Percentiles rank a stretch among this genome's conserved stretches.
Evolutionary conservation across 768 basidiomycete species (phyloP).

Genomic region (Mycena haematopus): DNA sequence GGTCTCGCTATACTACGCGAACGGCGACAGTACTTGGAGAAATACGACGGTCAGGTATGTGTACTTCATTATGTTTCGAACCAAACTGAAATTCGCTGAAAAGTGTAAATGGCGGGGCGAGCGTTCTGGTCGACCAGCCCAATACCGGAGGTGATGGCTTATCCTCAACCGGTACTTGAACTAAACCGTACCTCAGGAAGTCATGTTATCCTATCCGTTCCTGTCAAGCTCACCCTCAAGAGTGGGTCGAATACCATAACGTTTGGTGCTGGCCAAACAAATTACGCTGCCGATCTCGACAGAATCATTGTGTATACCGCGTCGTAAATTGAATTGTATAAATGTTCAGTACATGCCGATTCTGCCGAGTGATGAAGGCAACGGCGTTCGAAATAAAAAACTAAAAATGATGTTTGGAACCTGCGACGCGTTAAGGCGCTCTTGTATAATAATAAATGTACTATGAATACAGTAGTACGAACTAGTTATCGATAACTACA

Average conservation of each 20-base stretch:
- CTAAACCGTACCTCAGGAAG: constrained; percentile 44
- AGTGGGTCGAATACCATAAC: constrained; percentile 60
- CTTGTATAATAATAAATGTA: too few species aligned
- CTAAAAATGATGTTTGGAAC: too few species aligned
- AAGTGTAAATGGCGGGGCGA: constrained; percentile 66
- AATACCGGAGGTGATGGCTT: constrained; percentile 53
- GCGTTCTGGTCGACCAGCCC: constrained; percentile 61
- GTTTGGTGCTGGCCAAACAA: constrained; percentile 54
- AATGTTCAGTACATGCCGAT: not conserved
- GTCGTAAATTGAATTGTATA: not conserved
- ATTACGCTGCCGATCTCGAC: constrained; percentile 66
- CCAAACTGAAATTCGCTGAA: not conserved
- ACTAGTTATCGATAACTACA: too few species aligned
- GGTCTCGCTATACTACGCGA: constrained; percentile 67
- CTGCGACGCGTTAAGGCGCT: too few species aligned
- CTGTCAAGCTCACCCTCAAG: constrained; percentile 56
- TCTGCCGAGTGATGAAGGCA: not conserved
- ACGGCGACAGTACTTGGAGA: constrained; percentile 65
- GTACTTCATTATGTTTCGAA: not conserved
- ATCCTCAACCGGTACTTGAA: not conserved
- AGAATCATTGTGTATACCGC: constrained; percentile 61
- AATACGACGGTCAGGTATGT: constrained; percentile 64
- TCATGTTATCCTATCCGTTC: constrained; percentile 58
- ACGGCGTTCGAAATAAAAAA: not conserved
- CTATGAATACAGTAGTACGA: too few species aligned